Evolutionary conservation across 2,329 filamentous ascomycete genomes (phyloP).

Genomic region (Colletotrichum simmondsii): DNA sequence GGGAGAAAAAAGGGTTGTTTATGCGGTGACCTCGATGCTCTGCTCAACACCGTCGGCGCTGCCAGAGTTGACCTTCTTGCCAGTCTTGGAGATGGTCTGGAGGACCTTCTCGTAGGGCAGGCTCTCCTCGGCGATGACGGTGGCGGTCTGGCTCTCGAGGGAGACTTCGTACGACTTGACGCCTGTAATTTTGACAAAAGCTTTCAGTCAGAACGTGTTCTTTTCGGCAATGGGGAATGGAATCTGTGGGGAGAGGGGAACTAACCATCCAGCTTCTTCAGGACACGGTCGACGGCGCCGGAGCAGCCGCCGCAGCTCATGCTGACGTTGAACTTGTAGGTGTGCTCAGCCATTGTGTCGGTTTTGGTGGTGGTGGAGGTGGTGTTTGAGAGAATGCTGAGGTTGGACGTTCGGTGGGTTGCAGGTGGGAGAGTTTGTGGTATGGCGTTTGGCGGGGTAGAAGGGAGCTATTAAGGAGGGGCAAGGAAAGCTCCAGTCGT

Average conservation of each 20-base stretch:
- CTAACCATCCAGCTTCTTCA: constrained; percentile 91
- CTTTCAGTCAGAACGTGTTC: not conserved
- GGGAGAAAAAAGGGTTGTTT: constrained; percentile 36
- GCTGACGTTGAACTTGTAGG: constrained; percentile 92
- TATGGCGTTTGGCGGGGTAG: constrained; percentile 34
- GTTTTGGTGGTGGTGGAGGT: constrained; percentile 16
- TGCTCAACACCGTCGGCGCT: constrained; percentile 74
- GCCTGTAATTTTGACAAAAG: constrained; percentile 60
- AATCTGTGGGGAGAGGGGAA: constrained; percentile 24
- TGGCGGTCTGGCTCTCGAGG: constrained; percentile 86
- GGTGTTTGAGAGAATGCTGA: not conserved
- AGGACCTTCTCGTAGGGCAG: constrained; percentile 85
- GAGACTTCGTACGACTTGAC: constrained; percentile 89
- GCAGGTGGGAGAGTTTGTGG: constrained; percentile 20
- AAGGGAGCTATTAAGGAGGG: constrained; percentile 24
- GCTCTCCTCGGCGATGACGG: constrained; percentile 75
- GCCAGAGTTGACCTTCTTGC: constrained; percentile 87
- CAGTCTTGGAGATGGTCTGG: constrained; percentile 92
- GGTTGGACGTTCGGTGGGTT: not conserved
- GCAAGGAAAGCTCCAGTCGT: constrained; percentile 15
- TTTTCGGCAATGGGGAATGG: not conserved
- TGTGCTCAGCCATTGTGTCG: constrained; percentile 79
- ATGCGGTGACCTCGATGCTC: constrained; percentile 54
- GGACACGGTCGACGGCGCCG: constrained; percentile 88
- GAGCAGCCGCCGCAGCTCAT: constrained; percentile 99